Evolutionary conservation across 2,329 filamentous ascomycete genomes (phyloP), one percentile per base, ranked within the genome.

Genomic region (Xylariaceae sp.): DNA sequence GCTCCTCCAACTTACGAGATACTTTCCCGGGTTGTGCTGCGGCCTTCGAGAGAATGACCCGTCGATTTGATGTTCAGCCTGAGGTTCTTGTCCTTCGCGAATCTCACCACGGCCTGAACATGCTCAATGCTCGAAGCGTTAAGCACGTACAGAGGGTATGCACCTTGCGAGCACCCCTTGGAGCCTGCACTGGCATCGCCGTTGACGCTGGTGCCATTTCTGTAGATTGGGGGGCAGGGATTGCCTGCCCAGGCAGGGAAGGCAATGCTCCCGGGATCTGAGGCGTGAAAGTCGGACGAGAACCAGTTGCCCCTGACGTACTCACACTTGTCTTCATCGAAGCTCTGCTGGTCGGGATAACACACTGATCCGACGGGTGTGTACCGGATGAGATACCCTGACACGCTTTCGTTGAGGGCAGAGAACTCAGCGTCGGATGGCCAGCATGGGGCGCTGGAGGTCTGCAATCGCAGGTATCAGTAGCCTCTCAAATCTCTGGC

Each of bases 161-260:
- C 30, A 2, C 18, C 43, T 14, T 38, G 15, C 17, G 43, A 38
- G 14, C 43, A 38, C 4, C 33, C 32, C 30, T 36, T 36, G 3
- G n/a, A 17, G n/a, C 33, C 32, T 9, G 43, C 33, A 9, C 30
- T 22, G 2, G 30, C 18, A n/a, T 38, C 43, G 12, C 43, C 18
- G 2, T 32, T 30, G 32, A 36, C 39, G 12, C 43, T 38, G 11
- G 43, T 45, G 2, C 43, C 42, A n/a, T 44, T 22, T 11, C 12
- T 17, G 18, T 44, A 44, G 33, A 38, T 44, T 10, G 42, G 42
- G 17, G 36, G 27, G 32, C 42, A 44, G 12, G 32, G 36, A 14
- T 44, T 22, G 17, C 33, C 33, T 10, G 32, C 42, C 42, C 42
- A 44, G n/a, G n/a, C n/a, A n/a, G n/a, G n/a, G n/a, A n/a, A n/a